Conservation (phyloP, 805 yeast genomes). For the Lachancea thermotolerans region DNA sequence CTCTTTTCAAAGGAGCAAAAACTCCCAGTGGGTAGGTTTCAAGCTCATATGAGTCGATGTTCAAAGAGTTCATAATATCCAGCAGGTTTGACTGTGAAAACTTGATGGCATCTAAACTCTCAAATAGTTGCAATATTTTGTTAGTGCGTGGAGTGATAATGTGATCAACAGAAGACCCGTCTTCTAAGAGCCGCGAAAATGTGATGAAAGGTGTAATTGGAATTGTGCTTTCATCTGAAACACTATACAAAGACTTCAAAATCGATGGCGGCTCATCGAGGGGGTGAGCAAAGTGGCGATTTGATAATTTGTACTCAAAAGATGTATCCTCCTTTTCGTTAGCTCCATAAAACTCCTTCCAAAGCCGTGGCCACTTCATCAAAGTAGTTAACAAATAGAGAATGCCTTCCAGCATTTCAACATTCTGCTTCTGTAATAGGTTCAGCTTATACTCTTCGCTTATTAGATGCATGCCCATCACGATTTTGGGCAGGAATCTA, state of each 20-base stretch:
- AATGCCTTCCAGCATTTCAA: constrained; percentile 42
- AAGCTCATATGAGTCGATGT: constrained; percentile 43
- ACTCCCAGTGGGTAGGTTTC: constrained; percentile 74
- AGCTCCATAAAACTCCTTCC: constrained; percentile 53
- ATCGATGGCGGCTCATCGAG: constrained; percentile 31
- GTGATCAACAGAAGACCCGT: constrained; percentile 50
- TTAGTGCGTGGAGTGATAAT: constrained; percentile 61
- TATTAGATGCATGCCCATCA: constrained; percentile 64
- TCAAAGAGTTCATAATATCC: constrained; percentile 52
- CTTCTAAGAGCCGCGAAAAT: constrained; percentile 63
- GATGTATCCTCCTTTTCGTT: neutral
- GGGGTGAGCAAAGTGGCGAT: constrained; percentile 22
- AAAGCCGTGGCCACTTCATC: constrained; percentile 67
- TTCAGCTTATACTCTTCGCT: constrained; percentile 70
- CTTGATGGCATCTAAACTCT: constrained; percentile 48
- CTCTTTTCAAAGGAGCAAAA: constrained; percentile 57
- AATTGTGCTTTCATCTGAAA: constrained; percentile 22
- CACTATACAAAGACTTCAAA: constrained; percentile 39
- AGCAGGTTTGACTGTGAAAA: constrained; percentile 50
- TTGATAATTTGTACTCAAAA: neutral
- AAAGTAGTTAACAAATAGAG: constrained; percentile 56
- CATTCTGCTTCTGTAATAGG: constrained; percentile 34
- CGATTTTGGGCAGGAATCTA: constrained; percentile 56
- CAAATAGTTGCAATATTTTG: constrained; percentile 53
- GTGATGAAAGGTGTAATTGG: constrained; percentile 46